Evolutionary conservation across 192 early-diverging fungal genomes (phyloP), one percentile per base, ranked within the genome.

Genomic region (Backusella westeae): DNA sequence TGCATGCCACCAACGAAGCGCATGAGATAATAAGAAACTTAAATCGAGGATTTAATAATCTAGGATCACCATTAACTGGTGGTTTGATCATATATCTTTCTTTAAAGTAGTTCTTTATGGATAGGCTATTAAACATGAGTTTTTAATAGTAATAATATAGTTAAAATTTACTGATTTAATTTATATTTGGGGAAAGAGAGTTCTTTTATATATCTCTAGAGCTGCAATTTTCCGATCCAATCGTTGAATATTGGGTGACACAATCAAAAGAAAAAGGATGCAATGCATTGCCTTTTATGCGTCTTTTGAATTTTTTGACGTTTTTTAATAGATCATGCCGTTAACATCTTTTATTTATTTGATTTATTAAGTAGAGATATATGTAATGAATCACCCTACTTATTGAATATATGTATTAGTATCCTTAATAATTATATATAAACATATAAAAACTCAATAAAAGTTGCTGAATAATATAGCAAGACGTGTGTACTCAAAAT

Each of bases 21-120:
- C 76, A 72, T 6, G 29, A 8, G 3, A 77, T 49, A 35, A 77
- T 77, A 26, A 21, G 17, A 7, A 17, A 65, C 35, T 77, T 77
- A 34, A 44, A 9, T 46, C 42, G 19, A 4, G 69, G 38, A 49
- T 38, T 14, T 26, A 67, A 66, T 0, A 72, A 29, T 2, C 69
- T 53, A 26, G 76, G 76, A 77, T 77, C 69, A 66, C 32, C 36
- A 26, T 77, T 70, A 6, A 77, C 26, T 10, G 59, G 41, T 23
- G 76, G 70, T 66, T 34, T 39, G 26, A 75, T 75, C 21, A 39
- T 15, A n/a, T 19, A 69, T 36, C 68, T 41, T 14, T 39, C 39
- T 26, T n/a, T 41, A 42, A 69, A 41, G 34, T 39, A 69, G 10
- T 6, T 21, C 39, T 69, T 69, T 49, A 49, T 49, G 46, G 1